A percentile compares a stretch with the other conserved stretches of the same genome.
phyloP scores from a whole-genome alignment of 768 basidiomycete species.

The Mycena vulgaris region DNA sequence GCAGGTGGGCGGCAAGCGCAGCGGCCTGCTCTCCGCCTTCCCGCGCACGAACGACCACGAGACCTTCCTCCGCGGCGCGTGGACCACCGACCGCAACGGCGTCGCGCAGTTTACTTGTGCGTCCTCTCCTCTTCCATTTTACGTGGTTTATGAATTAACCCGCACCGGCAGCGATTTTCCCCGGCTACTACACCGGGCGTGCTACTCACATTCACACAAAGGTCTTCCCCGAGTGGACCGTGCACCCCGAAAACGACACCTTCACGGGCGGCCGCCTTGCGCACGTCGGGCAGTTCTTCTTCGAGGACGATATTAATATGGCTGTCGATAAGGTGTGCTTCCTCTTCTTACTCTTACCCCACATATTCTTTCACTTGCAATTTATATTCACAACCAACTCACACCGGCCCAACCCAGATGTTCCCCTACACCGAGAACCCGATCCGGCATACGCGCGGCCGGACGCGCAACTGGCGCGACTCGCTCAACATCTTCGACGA shows the following conservation, averaged over 20 bases:
- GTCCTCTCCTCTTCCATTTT: constrained; percentile 32
- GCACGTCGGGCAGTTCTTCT: constrained; percentile 71
- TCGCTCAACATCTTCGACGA: constrained; percentile 70
- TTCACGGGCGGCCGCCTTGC: constrained; percentile 61
- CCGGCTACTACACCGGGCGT: constrained; percentile 71
- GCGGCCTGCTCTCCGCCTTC: constrained; percentile 60
- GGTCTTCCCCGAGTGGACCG: constrained; percentile 66
- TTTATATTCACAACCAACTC: background rate
- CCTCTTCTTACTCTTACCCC: background rate
- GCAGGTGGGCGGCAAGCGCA: constrained; percentile 61
- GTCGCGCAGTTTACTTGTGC: constrained; percentile 69
- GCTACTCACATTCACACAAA: constrained; percentile 71
- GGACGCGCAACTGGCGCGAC: constrained; percentile 68
- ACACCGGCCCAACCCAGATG: constrained; percentile 51
- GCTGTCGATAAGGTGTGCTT: constrained; percentile 61
- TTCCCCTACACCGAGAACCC: constrained; percentile 67
- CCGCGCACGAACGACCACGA: constrained; percentile 61
- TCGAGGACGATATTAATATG: constrained; percentile 67
- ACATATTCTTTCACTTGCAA: background rate
- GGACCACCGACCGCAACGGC: constrained; percentile 67
- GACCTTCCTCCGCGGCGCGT: constrained; percentile 68
- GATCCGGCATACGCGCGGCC: constrained; percentile 60
- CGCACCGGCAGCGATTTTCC: constrained; percentile 62
- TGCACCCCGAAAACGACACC: constrained; percentile 57
- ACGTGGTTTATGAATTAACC: background rate